These are phyloP conservation scores for Nemania diffusa DNA, from an alignment of 2,329 filamentous ascomycete species.

Conservation along the genomic window DNA sequence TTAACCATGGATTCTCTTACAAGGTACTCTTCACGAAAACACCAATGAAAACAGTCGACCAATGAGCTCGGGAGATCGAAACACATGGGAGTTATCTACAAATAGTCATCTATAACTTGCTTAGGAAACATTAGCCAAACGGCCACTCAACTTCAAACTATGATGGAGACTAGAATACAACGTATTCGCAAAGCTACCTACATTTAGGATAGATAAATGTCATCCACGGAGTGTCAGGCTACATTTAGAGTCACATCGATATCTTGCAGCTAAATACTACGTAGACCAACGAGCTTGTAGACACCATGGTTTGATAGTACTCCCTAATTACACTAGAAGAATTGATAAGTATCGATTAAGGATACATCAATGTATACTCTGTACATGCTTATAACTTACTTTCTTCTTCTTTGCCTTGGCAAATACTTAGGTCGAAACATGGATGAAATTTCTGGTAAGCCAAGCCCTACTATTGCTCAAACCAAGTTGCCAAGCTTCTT, in stretches of 20 bases:
- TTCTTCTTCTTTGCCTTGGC: neutral
- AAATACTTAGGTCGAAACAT: neutral
- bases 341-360: neutral
- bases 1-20: neutral
- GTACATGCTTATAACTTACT: neutral
- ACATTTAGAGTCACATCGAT: neutral
- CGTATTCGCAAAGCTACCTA: neutral
- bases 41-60: conserved; percentile 3
- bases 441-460: conserved; percentile 8
- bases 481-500: conserved; percentile 21
- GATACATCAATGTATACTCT: neutral
- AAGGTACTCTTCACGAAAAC: neutral
- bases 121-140: neutral
- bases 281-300: conserved; percentile 8
- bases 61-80: conserved; percentile 12
- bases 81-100: conserved; percentile 14
- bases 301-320: neutral
- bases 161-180: neutral
- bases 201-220: neutral
- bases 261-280: neutral
- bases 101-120: conserved; percentile 4
- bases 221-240: neutral
- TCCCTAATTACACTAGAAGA: no score
- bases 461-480: conserved; percentile 5
- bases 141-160: neutral